Evolutionary conservation across 1,139 yeast species (phyloP).

Genomic region (Yamadazyma triangularis): DNA sequence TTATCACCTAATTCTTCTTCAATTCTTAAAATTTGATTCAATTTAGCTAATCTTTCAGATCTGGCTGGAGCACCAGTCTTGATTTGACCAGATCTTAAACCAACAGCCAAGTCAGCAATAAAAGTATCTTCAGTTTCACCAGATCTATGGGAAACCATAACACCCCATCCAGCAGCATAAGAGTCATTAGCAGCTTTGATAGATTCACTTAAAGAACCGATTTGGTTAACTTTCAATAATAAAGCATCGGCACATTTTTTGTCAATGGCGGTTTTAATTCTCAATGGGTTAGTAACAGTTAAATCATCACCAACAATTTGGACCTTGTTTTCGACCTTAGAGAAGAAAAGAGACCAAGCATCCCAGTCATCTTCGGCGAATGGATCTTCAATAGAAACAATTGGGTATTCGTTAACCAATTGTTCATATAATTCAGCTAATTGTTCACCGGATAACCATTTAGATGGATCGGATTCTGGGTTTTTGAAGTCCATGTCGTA

Average conservation of each 20-base stretch:
- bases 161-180: constrained; percentile 93
- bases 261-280: constrained; percentile 92
- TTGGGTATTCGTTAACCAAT: constrained; percentile 85
- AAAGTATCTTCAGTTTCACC: constrained; percentile 99
- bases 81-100: constrained; percentile 95
- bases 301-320: constrained; percentile 97
- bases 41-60: constrained; percentile 98
- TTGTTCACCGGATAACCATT: constrained; percentile 85
- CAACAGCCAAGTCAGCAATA: constrained; percentile 95
- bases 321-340: constrained; percentile 60
- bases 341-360: constrained; percentile 85
- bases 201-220: constrained; percentile 88
- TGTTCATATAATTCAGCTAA: constrained; percentile 77
- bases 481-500: constrained; percentile 97
- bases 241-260: constrained; percentile 91
- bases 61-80: constrained; percentile 99
- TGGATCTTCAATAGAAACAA: constrained; percentile 96
- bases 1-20: constrained; percentile 96
- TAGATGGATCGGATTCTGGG: constrained; percentile 81
- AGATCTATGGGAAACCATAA: constrained; percentile 96
- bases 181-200: constrained; percentile 91
- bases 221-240: constrained; percentile 93
- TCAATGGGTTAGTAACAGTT: constrained; percentile 94
- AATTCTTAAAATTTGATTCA: constrained; percentile 93
- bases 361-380: constrained; percentile 99